Conservation (phyloP, 2,329 filamentous ascomycete genomes). For the Leptographium radiaticola region DNA sequence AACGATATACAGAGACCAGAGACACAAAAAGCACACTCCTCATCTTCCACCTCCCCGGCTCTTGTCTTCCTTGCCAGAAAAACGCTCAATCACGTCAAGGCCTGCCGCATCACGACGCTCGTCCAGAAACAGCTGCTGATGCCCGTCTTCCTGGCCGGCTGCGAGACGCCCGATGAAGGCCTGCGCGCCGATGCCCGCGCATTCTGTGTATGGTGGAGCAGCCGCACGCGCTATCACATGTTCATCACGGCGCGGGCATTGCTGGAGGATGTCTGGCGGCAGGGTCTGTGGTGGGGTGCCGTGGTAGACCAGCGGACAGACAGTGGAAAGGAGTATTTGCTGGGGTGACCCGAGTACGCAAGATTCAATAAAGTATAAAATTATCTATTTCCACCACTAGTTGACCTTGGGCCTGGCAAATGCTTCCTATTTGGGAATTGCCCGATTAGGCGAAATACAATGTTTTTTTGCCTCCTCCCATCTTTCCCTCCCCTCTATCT, state of each 20-base stretch:
- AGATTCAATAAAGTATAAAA: no score
- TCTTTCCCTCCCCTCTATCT: no score
- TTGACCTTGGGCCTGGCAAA: no score
- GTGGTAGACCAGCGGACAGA: no score
- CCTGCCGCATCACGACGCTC: slow-evolving; percentile 16
- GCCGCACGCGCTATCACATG: slow-evolving; percentile 20
- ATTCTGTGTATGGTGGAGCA: slow-evolving; percentile 20
- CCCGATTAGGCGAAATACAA: no score
- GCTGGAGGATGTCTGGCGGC: slow-evolving; percentile 13
- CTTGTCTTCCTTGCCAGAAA: slow-evolving; percentile 16
- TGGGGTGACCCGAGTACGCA: no score
- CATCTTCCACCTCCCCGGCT: neutral
- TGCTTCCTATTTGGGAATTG: no score
- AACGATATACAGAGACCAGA: neutral
- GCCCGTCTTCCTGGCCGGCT: slow-evolving; percentile 21
- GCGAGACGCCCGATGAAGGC: slow-evolving; percentile 15
- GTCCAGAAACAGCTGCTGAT: slow-evolving; percentile 24
- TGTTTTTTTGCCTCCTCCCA: no score
- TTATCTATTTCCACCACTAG: no score
- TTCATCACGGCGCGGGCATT: slow-evolving; percentile 12
- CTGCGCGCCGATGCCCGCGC: slow-evolving; percentile 13
- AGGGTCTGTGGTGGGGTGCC: neutral
- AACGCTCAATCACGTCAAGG: slow-evolving; percentile 18
- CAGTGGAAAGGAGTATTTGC: no score
- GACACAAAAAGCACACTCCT: neutral